Conservation (phyloP, 163 green algal species). For the Scenedesmus sp. region DNA sequence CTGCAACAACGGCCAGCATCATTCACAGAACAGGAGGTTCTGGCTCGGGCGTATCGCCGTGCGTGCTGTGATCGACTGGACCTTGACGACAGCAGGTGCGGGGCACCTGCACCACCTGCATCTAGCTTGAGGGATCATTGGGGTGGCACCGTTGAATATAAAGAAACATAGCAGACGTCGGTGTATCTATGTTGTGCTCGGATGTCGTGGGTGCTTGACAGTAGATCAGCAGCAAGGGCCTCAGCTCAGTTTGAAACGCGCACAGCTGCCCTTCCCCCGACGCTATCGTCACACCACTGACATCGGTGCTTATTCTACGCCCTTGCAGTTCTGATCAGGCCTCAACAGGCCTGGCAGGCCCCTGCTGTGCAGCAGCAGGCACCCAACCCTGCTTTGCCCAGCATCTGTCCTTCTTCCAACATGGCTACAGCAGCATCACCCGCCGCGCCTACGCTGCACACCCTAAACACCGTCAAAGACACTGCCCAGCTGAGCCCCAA, state of each 20-base stretch:
- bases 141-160: not conserved
- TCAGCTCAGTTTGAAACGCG: not conserved
- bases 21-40: not conserved
- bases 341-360: not conserved
- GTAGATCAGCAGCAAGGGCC: not conserved
- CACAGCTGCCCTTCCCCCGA: not conserved
- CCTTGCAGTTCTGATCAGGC: not conserved
- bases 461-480: not conserved
- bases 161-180: not conserved
- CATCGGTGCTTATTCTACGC: not conserved
- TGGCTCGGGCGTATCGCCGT: not conserved
- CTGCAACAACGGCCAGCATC: not conserved
- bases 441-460: not conserved
- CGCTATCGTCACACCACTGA: not conserved
- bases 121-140: not conserved
- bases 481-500: not conserved
- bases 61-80: not conserved
- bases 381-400: not conserved
- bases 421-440: not conserved
- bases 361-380: conserved; percentile 6
- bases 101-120: not conserved
- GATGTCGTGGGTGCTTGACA: not conserved
- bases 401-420: not conserved
- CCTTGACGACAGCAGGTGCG: not conserved
- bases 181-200: too few relatives aligned